Percentiles rank a stretch among this genome's conserved stretches.
Evolutionary conservation across 345 rosid genomes (phyloP).

Genomic region (Eucalyptus sp.): DNA sequence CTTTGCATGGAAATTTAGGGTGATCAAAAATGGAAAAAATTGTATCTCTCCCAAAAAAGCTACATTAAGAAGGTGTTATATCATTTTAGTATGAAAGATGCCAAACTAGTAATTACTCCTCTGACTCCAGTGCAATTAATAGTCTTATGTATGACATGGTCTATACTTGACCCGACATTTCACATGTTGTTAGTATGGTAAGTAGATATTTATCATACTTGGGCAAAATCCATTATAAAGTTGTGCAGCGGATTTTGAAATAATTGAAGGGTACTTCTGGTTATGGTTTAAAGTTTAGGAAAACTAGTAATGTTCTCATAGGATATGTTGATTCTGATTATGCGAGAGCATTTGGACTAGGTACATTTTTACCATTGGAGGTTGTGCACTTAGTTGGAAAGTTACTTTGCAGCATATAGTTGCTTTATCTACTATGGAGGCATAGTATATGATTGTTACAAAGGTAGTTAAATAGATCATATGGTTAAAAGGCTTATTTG

Average conservation of each 20-base stretch:
- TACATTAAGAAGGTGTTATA: no score
- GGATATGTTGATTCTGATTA: neutral
- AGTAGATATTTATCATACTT: neutral
- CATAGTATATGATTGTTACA: no score
- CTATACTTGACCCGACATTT: neutral
- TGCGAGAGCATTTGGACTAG: neutral
- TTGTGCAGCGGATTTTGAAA: no score
- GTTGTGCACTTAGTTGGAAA: neutral
- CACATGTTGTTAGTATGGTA: neutral
- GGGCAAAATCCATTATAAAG: neutral
- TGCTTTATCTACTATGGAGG: no score
- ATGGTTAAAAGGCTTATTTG: no score
- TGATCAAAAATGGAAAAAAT: no score
- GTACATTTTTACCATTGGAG: neutral
- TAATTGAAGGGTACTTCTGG: neutral
- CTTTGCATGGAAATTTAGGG: no score
- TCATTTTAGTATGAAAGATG: no score
- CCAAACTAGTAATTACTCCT: no score
- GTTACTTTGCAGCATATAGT: no score
- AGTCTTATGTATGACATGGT: neutral
- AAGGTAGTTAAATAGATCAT: no score
- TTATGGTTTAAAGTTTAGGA: neutral
- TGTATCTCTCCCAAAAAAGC: no score
- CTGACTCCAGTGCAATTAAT: neutral
- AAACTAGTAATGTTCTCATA: neutral